Conservation (phyloP, 2,329 filamentous ascomycete species). For the Colletotrichum horii region DNA sequence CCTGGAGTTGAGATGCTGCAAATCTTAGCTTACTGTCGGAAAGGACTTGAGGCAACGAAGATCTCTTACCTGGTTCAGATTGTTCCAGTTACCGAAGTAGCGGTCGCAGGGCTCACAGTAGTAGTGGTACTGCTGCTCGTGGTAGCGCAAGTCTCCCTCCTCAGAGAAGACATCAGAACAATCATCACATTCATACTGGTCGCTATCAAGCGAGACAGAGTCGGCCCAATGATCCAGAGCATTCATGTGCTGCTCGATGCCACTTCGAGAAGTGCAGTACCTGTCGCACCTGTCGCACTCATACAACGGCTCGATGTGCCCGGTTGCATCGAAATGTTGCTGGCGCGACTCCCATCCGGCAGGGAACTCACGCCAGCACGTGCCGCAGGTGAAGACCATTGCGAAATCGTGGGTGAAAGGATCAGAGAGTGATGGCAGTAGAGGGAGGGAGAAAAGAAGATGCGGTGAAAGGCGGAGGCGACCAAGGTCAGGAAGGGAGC, state of each 20-base stretch:
- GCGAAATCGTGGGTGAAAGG: neutral
- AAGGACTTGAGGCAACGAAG: no score
- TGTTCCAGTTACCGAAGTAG: neutral
- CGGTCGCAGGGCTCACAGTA: conserved; percentile 5
- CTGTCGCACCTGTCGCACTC: conserved; percentile 32
- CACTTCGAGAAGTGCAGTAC: conserved; percentile 23
- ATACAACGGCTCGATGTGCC: neutral
- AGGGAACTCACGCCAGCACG: conserved; percentile 16
- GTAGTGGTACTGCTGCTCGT: neutral
- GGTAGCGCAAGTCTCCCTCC: conserved; percentile 19
- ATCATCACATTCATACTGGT: conserved; percentile 32
- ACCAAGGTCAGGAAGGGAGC: neutral
- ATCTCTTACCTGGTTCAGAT: neutral
- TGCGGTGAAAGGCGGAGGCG: neutral
- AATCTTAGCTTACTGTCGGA: neutral
- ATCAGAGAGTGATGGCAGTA: neutral
- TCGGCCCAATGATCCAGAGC: conserved; percentile 26
- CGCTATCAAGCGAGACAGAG: neutral
- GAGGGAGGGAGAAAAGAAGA: neutral
- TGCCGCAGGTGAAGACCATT: conserved; percentile 16
- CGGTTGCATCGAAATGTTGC: conserved; percentile 12
- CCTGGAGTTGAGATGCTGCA: conserved; percentile 60
- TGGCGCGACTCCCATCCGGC: conserved; percentile 17
- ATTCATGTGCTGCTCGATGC: conserved; percentile 32
- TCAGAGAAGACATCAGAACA: conserved; percentile 30